Base-by-base conservation (phyloP, 2,329 filamentous ascomycete genomes). In the Hysterium pulicare region DNA sequence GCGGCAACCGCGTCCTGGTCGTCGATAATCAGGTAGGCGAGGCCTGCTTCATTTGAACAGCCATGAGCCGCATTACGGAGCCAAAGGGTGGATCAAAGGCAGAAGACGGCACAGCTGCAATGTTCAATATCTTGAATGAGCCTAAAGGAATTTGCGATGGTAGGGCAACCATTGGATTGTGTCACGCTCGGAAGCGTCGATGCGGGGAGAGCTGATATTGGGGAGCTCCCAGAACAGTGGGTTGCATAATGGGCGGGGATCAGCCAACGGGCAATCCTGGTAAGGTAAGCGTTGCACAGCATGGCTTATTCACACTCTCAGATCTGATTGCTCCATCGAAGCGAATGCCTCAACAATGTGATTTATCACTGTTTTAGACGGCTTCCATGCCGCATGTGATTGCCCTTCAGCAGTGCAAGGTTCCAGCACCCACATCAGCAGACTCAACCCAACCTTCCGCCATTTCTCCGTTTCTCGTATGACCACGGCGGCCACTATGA, bases 401-500 rank as follows among this genome's bases (percentile, higher is more conserved):
- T 38, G 9, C 19, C 19, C 22, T 42, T 35, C 26, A 45, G 38
- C 31, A 42, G 40, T 44, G 16, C 33, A 45, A 26, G 33, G 33
- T 19, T 24, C 19, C n/a, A 43, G 24, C 32, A 26, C 28, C 43
- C 33, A 33, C 42, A 38, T 19, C 35, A 23, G 34, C 34, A 45
- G 39, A 30, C 37, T 41, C 13, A 6, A 6, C 35, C 42, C 38
- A 26, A 34, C 33, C 23, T 21, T 31, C 6, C 44, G 40, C 47
- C 39, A 44, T 23, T 47, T 50, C 44, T 62, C 67, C 20, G 60
- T 59, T 5, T 59, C 59, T 9, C 44, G 61, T 11, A 34, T 40
- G 20, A 58, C 46, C 41, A 75, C 75, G 73, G 67, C 72, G 45
- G 73, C 74, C 19, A 63, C 71, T 30, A 59, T 37, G 13, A 69